Evolutionary conservation across 805 yeast genomes (phyloP).

Genomic region (Phaffomyces thermotolerans): DNA sequence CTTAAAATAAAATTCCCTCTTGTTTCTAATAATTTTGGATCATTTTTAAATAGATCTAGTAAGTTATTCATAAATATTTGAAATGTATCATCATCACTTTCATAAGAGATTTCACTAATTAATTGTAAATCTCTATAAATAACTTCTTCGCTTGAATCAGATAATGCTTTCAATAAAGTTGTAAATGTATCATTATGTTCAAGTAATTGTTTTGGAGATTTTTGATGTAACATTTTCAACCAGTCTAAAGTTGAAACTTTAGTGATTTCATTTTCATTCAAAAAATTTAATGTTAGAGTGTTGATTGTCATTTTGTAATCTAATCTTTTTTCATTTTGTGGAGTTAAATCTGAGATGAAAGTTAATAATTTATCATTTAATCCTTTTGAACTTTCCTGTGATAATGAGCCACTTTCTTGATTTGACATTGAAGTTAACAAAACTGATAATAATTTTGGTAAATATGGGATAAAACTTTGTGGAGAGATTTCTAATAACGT

Average conservation of each 20-base stretch:
- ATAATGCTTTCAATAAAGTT: slow-evolving; percentile 65
- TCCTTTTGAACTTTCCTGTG: slow-evolving; percentile 46
- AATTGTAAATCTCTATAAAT: slow-evolving; percentile 66
- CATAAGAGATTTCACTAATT: slow-evolving; percentile 63
- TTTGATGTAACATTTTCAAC: slow-evolving; percentile 74
- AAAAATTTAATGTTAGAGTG: slow-evolving; percentile 63
- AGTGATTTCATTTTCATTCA: slow-evolving; percentile 72
- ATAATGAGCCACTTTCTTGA: slow-evolving; percentile 29
- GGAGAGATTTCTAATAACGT: slow-evolving; percentile 70
- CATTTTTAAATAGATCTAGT: slow-evolving; percentile 60
- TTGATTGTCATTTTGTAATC: slow-evolving; percentile 59
- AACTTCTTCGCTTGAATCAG: slow-evolving; percentile 69
- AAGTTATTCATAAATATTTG: slow-evolving; percentile 67
- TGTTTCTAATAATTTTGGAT: slow-evolving; percentile 55
- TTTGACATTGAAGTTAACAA: slow-evolving; percentile 55
- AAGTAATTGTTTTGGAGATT: slow-evolving; percentile 51
- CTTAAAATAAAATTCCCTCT: slow-evolving; percentile 80
- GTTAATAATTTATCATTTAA: slow-evolving; percentile 53
- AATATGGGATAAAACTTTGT: slow-evolving; percentile 59
- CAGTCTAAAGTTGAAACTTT: slow-evolving; percentile 83
- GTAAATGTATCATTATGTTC: slow-evolving; percentile 60
- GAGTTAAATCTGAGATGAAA: slow-evolving; percentile 29
- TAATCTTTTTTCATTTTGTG: slow-evolving; percentile 26
- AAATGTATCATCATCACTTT: slow-evolving; percentile 70
- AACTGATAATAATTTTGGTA: slow-evolving; percentile 69